Conservation (phyloP, 2,329 filamentous ascomycete genomes). For the Botrytis fabae region DNA sequence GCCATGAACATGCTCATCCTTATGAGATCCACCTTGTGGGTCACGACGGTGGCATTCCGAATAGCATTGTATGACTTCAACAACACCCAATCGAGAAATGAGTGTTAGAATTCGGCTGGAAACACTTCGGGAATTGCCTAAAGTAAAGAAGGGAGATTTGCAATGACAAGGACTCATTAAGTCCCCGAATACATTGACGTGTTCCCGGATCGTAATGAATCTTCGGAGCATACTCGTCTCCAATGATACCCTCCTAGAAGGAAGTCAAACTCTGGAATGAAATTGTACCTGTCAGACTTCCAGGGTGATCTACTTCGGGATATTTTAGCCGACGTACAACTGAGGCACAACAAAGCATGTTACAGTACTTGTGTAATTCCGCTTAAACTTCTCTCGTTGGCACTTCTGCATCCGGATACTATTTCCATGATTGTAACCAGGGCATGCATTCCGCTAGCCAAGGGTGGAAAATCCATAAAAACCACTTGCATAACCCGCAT, state of each 20-base stretch:
- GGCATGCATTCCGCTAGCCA: neutral
- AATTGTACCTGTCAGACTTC: constrained; percentile 14
- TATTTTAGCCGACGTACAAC: neutral
- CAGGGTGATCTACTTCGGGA: neutral
- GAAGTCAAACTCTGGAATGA: neutral
- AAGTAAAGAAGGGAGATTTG: neutral
- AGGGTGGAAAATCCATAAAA: neutral
- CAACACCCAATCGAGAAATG: neutral
- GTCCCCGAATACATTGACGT: neutral
- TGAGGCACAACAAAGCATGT: neutral
- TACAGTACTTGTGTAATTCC: neutral
- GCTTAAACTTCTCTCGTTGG: neutral
- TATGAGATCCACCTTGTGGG: constrained; percentile 5
- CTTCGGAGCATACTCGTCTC: constrained; percentile 2
- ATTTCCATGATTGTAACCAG: neutral
- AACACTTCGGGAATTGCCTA: constrained; percentile 5
- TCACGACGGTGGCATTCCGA: neutral
- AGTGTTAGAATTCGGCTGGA: neutral
- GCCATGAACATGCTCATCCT: neutral
- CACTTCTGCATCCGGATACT: neutral
- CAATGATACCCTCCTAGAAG: constrained; percentile 9
- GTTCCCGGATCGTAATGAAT: neutral
- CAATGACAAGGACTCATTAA: neutral
- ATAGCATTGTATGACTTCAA: neutral
- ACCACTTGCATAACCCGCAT: constrained; percentile 5